phyloP scores from a whole-genome alignment of 148 eudicot species.

The Cornus kousa region DNA sequence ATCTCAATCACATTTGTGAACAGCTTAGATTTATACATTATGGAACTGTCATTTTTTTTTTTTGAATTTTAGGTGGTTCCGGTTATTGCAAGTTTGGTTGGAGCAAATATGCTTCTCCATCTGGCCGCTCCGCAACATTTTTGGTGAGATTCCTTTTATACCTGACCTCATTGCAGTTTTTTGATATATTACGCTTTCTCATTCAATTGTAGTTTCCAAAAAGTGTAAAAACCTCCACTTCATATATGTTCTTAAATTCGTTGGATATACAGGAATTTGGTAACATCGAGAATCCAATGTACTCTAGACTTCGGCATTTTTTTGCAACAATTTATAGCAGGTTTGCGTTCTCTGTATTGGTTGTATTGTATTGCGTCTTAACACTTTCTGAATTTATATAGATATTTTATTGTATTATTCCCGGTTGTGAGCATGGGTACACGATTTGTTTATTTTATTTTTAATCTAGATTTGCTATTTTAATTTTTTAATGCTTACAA shows the following conservation, averaged over 20 bases:
- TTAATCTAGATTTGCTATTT: not conserved
- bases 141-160: slow-evolving; percentile 44
- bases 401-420: not conserved
- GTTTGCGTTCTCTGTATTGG: slow-evolving; percentile 26
- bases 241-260: not conserved
- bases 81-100: slow-evolving; percentile 96
- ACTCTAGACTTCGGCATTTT: slow-evolving; percentile 73
- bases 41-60: not conserved
- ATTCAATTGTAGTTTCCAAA: not conserved
- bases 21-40: not conserved
- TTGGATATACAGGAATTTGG: slow-evolving; percentile 78
- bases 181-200: not conserved
- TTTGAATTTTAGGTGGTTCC: slow-evolving; percentile 60
- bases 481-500: not conserved
- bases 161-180: not conserved
- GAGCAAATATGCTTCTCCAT: slow-evolving; percentile 80
- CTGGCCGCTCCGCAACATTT: slow-evolving; percentile 78
- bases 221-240: not conserved
- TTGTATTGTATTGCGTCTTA: not conserved
- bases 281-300: slow-evolving; percentile 79
- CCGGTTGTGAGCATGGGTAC: not conserved
- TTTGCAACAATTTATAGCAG: slow-evolving; percentile 70
- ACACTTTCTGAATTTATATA: not conserved
- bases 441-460: not conserved
- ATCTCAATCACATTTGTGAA: not conserved